A percentile compares a stretch with the other conserved stretches of the same genome.
phyloP scores from a whole-genome alignment of 257 asterid species.

The Linaria vulgaris region DNA sequence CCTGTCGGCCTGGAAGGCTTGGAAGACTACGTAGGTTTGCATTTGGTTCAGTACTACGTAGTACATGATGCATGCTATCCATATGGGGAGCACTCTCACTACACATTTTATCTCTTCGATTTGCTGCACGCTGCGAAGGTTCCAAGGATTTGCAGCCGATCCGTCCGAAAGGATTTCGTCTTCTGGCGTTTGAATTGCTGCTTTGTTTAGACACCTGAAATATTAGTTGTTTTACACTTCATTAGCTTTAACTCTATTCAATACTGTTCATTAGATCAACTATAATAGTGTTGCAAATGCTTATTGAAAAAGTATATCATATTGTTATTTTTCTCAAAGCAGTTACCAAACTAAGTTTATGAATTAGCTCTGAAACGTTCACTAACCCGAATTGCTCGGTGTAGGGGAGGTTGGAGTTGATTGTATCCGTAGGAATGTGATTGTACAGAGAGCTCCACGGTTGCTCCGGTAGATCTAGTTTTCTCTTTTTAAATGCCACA shows the following conservation, averaged over 20 bases:
- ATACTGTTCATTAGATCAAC: no score
- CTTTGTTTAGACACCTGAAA: constrained; percentile 42
- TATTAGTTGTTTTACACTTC: background rate
- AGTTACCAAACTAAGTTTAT: no score
- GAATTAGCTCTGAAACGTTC: background rate
- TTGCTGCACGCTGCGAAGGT: constrained; percentile 47
- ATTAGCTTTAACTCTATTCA: no score
- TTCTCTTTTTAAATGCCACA: constrained; percentile 47
- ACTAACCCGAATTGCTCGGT: constrained; percentile 39
- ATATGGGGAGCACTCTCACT: constrained; percentile 35
- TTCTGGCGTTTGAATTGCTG: constrained; percentile 42
- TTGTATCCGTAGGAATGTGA: constrained; percentile 27
- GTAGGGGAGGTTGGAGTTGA: constrained; percentile 42
- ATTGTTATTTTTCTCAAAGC: no score
- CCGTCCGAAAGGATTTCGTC: constrained; percentile 42
- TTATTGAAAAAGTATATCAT: no score
- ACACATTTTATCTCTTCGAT: constrained; percentile 55
- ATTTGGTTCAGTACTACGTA: constrained; percentile 26
- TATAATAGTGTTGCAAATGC: no score
- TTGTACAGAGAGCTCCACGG: constrained; percentile 39
- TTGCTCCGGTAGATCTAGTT: constrained; percentile 32
- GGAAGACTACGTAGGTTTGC: constrained; percentile 40
- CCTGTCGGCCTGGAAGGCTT: constrained; percentile 43
- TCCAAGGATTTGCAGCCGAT: constrained; percentile 44
- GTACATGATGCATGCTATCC: constrained; percentile 41